phyloP scores from a whole-genome alignment of 495 filamentous ascomycete species.

The Beverwykella pulmonaria region DNA sequence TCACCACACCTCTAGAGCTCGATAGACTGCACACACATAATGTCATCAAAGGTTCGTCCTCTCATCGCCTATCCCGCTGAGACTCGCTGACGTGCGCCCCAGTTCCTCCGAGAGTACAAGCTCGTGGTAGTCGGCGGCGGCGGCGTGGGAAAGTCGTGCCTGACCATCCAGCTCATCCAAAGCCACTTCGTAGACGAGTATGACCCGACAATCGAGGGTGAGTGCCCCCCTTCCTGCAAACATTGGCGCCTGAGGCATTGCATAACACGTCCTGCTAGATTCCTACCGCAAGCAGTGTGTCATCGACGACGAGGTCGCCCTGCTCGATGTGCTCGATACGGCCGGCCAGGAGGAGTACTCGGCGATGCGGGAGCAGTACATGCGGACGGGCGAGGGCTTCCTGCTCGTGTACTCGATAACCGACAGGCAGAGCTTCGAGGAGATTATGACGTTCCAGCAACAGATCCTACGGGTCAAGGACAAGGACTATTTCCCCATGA shows the following conservation, averaged over 20 bases:
- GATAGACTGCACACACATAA: slow-evolving; percentile 19
- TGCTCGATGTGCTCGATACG: slow-evolving; percentile 96
- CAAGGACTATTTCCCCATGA: slow-evolving; percentile 99
- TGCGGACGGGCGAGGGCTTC: slow-evolving; percentile 98
- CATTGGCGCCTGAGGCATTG: slow-evolving; percentile 13
- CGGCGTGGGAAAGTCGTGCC: slow-evolving; percentile 97
- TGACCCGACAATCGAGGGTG: slow-evolving; percentile 99
- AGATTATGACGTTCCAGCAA: slow-evolving; percentile 97
- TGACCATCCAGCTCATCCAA: slow-evolving; percentile 99
- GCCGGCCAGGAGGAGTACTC: slow-evolving; percentile 99
- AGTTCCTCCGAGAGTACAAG: slow-evolving; percentile 99
- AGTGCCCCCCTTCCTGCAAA: slow-evolving; percentile 35
- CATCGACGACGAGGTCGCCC: slow-evolving; percentile 95
- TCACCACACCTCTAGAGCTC: neutral
- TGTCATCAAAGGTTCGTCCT: slow-evolving; percentile 40
- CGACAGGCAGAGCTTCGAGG: slow-evolving; percentile 94
- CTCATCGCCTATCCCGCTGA: slow-evolving; percentile 2
- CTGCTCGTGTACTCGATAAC: slow-evolving; percentile 97
- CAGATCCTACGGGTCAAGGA: slow-evolving; percentile 98
- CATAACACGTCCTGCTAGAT: slow-evolving; percentile 58
- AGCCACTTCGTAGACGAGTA: slow-evolving; percentile 99
- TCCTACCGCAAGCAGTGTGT: slow-evolving; percentile 99
- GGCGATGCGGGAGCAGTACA: slow-evolving; percentile 99
- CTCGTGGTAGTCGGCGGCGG: slow-evolving; percentile 96
- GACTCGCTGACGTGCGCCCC: slow-evolving; percentile 32